Conservation (phyloP, 208 protist genomes). For the Herpetomonas tarakana region DNA sequence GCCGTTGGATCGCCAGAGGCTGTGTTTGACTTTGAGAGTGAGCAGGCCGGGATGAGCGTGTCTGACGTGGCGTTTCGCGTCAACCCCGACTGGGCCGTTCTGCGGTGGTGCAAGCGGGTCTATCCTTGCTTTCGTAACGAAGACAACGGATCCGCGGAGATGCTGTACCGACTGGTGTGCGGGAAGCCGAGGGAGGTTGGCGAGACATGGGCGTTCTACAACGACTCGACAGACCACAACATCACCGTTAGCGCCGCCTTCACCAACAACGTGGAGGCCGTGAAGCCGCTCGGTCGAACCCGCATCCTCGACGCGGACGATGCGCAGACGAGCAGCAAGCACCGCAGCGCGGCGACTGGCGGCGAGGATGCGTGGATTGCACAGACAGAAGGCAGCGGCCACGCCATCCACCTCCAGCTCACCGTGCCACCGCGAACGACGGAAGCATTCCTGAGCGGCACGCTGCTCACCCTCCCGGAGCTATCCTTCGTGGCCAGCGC, state of each 20-base stretch:
- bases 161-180: slow-evolving; percentile 55
- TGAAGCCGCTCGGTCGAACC: slow-evolving; percentile 4
- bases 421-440: slow-evolving; percentile 41
- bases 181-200: slow-evolving; percentile 1
- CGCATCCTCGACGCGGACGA: background rate
- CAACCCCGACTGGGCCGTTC: slow-evolving; percentile 24
- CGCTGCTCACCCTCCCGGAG: slow-evolving; percentile 22
- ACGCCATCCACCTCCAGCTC: slow-evolving; percentile 15
- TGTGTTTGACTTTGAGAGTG: slow-evolving; percentile 6
- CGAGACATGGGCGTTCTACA: slow-evolving; percentile 64
- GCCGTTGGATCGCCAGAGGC: slow-evolving; percentile 16
- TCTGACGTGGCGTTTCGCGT: slow-evolving; percentile 7
- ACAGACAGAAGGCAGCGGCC: slow-evolving; percentile 11
- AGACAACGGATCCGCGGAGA: slow-evolving; percentile 24
- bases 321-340: background rate
- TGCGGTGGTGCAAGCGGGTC: slow-evolving; percentile 28
- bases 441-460: slow-evolving; percentile 49
- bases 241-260: slow-evolving; percentile 30
- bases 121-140: slow-evolving; percentile 52
- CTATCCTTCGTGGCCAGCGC: slow-evolving; percentile 42
- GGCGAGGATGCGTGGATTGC: slow-evolving; percentile 5
- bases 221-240: slow-evolving; percentile 37
- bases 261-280: background rate
- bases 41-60: background rate
- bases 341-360: background rate